Percentiles rank a stretch among this genome's conserved stretches.
phyloP scores from a whole-genome alignment of 345 rosid genomes.

The Citropsis articulata region DNA sequence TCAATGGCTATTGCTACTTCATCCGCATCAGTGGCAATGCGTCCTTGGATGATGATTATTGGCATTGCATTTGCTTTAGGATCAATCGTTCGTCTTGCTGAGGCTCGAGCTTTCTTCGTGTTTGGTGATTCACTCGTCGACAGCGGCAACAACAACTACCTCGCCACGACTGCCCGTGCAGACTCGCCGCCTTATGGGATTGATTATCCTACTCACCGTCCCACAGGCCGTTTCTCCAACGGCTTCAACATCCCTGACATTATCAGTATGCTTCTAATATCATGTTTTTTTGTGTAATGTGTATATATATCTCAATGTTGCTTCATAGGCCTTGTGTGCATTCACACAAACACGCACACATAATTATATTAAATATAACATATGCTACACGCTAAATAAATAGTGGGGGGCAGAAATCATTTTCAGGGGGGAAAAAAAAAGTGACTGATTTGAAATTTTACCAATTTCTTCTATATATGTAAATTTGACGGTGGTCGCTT shows the following conservation, averaged over 20 bases:
- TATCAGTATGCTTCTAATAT: slow-evolving; percentile 34
- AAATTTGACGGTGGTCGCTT: no score
- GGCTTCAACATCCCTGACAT: slow-evolving; percentile 76
- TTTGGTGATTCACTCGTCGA: slow-evolving; percentile 86
- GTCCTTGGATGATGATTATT: slow-evolving; percentile 9
- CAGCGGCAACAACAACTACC: slow-evolving; percentile 71
- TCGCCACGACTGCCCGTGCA: slow-evolving; percentile 66
- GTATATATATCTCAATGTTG: no score
- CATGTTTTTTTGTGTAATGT: background rate
- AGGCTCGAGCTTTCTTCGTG: slow-evolving; percentile 64
- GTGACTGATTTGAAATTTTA: no score
- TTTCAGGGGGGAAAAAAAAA: no score
- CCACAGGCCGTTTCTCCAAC: slow-evolving; percentile 78
- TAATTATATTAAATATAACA: no score
- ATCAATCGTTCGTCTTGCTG: slow-evolving; percentile 1
- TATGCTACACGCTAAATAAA: no score
- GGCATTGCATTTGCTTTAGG: slow-evolving; percentile 10
- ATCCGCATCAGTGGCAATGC: background rate
- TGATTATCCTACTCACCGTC: slow-evolving; percentile 54
- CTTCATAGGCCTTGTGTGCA: no score
- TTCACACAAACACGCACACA: no score
- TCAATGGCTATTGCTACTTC: slow-evolving; percentile 10
- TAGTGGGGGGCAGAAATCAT: no score
- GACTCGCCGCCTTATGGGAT: slow-evolving; percentile 75
- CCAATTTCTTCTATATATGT: no score